phyloP scores from a whole-genome alignment of 2,329 filamentous ascomycete species.

The Xenoacremonium recifei region DNA sequence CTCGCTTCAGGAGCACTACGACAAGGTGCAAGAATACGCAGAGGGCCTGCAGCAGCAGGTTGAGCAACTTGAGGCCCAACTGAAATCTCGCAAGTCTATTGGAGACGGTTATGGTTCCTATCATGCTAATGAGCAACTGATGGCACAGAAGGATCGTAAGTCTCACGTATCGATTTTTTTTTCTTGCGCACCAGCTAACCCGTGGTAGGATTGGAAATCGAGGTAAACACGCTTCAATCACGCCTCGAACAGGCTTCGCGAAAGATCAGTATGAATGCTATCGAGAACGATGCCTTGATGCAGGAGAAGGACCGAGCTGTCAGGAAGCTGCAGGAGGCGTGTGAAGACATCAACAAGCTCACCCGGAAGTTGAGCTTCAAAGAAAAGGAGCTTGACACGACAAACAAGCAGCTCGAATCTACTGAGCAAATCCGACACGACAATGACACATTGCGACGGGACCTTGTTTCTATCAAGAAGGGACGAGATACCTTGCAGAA shows the following conservation, averaged over 20 bases:
- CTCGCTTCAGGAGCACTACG: constrained; percentile 55
- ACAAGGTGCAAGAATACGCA: constrained; percentile 54
- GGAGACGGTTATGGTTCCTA: constrained; percentile 43
- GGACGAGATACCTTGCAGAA: constrained; percentile 34
- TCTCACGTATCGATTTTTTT: constrained; percentile 11
- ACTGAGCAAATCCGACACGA: constrained; percentile 38
- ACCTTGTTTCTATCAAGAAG: constrained; percentile 39
- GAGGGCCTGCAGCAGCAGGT: constrained; percentile 53
- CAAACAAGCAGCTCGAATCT: constrained; percentile 40
- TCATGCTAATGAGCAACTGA: constrained; percentile 43
- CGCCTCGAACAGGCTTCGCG: constrained; percentile 62
- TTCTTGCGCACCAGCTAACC: constrained; percentile 1
- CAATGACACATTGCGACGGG: constrained; percentile 39
- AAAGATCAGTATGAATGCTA: constrained; percentile 61
- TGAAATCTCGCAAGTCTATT: constrained; percentile 42
- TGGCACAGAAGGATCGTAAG: constrained; percentile 57
- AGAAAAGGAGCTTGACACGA: constrained; percentile 42
- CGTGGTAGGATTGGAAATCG: constrained; percentile 52
- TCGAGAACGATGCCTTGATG: constrained; percentile 60
- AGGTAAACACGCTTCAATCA: constrained; percentile 58
- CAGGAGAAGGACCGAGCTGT: constrained; percentile 66
- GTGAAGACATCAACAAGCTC: constrained; percentile 53
- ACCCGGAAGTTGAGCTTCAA: constrained; percentile 41
- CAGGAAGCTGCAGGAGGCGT: constrained; percentile 60
- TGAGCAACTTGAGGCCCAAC: constrained; percentile 47